phyloP scores from a whole-genome alignment of 345 rosid species.

The Pugionium dolabratum region DNA sequence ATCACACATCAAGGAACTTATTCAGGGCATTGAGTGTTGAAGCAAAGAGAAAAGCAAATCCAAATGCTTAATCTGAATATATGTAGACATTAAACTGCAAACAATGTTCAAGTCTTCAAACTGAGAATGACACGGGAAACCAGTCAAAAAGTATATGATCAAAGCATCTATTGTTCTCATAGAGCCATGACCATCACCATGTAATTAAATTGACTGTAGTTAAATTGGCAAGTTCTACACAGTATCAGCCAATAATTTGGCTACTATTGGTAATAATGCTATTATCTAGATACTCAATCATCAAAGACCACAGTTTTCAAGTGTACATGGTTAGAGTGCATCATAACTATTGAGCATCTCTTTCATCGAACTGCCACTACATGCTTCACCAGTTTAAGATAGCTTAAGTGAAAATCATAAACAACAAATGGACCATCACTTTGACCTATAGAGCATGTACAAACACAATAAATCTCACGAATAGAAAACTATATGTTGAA shows the following conservation, averaged over 20 bases:
- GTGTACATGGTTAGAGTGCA: constrained; percentile 7
- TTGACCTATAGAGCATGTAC: constrained; percentile 7
- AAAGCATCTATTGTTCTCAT: neutral
- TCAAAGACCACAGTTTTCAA: neutral
- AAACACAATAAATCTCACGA: neutral
- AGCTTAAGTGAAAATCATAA: constrained; percentile 8
- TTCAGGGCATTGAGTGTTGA: constrained; percentile 9
- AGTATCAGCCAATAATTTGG: constrained; percentile 12
- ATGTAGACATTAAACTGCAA: neutral
- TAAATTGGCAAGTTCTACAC: constrained; percentile 6
- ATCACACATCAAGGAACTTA: constrained; percentile 8
- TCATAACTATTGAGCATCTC: neutral
- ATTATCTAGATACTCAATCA: constrained; percentile 16
- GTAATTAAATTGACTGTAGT: neutral
- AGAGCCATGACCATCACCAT: neutral
- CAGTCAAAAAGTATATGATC: neutral
- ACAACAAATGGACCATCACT: constrained; percentile 23
- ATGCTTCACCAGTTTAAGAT: constrained; percentile 5
- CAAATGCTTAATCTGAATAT: neutral
- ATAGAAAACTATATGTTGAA: constrained; percentile 10
- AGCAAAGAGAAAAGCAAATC: constrained; percentile 5
- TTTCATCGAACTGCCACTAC: constrained; percentile 12
- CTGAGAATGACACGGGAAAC: constrained; percentile 1
- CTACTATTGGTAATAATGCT: neutral
- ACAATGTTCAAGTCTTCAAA: constrained; percentile 19